Percentiles rank a stretch among this genome's conserved stretches.
These are phyloP conservation scores for Baudoinia panamericana DNA, from an alignment of 495 filamentous ascomycete species.

Conservation along the genomic window DNA sequence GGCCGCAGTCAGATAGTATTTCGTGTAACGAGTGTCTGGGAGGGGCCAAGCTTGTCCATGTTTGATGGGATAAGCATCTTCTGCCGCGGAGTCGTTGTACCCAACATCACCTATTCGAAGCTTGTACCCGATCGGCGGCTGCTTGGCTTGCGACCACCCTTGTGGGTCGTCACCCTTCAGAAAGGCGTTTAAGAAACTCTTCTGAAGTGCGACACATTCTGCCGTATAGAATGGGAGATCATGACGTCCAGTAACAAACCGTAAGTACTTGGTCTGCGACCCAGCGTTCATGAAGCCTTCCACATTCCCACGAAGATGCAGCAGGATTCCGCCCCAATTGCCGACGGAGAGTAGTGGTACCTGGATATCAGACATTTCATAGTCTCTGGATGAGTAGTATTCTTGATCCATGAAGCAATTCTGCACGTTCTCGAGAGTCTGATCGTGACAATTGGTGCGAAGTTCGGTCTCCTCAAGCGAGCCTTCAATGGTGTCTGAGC, in stretches of 20 bases:
- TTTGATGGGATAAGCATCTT: background rate
- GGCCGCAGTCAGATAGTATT: conserved; percentile 38
- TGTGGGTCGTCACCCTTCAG: conserved; percentile 43
- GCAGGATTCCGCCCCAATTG: conserved; percentile 53
- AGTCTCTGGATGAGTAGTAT: conserved; percentile 49
- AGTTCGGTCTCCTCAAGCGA: conserved; percentile 38
- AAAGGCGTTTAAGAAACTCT: conserved; percentile 51
- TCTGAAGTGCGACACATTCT: conserved; percentile 48
- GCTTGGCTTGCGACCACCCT: conserved; percentile 29
- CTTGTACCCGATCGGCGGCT: conserved; percentile 34
- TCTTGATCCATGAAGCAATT: conserved; percentile 43
- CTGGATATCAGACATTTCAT: conserved; percentile 43
- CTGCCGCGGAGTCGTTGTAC: background rate
- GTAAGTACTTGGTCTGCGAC: conserved; percentile 47
- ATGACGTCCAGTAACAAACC: conserved; percentile 52
- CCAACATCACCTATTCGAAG: background rate
- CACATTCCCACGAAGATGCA: conserved; percentile 52
- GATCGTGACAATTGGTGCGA: conserved; percentile 39
- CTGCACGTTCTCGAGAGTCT: conserved; percentile 41
- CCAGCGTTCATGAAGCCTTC: conserved; percentile 41
- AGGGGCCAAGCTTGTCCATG: conserved; percentile 49
- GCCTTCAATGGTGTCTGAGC: conserved; percentile 32
- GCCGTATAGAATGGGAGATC: conserved; percentile 56
- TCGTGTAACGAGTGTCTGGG: conserved; percentile 43
- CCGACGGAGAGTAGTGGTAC: conserved; percentile 47